phyloP scores from a whole-genome alignment of 441 rosid species.

The Populus tomentosa region DNA sequence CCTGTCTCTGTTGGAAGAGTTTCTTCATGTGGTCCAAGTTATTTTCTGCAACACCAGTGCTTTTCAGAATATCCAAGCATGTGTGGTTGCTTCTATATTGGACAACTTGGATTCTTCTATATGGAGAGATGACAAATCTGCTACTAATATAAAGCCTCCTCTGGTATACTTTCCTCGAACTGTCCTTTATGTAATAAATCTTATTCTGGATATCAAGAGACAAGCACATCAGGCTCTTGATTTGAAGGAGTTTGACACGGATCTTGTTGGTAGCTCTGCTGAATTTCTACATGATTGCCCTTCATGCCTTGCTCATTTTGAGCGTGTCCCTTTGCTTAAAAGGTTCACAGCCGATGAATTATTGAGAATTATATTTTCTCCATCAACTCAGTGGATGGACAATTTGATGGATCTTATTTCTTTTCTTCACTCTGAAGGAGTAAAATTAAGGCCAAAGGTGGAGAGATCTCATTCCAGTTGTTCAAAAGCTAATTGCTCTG shows the following conservation, averaged over 20 bases:
- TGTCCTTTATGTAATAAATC: constrained; percentile 62
- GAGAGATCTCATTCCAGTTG: constrained; percentile 67
- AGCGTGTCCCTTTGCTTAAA: constrained; percentile 70
- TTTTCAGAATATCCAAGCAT: constrained; percentile 73
- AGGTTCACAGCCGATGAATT: constrained; percentile 62
- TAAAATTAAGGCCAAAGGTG: constrained; percentile 66
- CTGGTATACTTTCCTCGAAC: constrained; percentile 79
- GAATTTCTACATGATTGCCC: constrained; percentile 39
- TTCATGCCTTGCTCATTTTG: constrained; percentile 49
- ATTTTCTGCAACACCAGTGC: constrained; percentile 62
- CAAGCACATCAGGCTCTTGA: constrained; percentile 50
- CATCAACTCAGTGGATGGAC: constrained; percentile 86
- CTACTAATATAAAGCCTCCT: constrained; percentile 54
- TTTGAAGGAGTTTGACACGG: constrained; percentile 47
- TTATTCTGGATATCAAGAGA: constrained; percentile 73
- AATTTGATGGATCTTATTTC: constrained; percentile 66
- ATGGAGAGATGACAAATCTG: constrained; percentile 71
- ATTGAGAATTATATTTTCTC: constrained; percentile 64
- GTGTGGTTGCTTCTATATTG: constrained; percentile 72
- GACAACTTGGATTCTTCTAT: constrained; percentile 66
- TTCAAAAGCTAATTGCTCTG: constrained; percentile 53
- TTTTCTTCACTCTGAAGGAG: constrained; percentile 86
- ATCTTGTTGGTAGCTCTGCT: constrained; percentile 32
- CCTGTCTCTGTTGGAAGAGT: constrained; percentile 77
- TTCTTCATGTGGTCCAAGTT: constrained; percentile 73